Conservation (phyloP, 495 filamentous ascomycete species). For the Glonium stellatum region DNA sequence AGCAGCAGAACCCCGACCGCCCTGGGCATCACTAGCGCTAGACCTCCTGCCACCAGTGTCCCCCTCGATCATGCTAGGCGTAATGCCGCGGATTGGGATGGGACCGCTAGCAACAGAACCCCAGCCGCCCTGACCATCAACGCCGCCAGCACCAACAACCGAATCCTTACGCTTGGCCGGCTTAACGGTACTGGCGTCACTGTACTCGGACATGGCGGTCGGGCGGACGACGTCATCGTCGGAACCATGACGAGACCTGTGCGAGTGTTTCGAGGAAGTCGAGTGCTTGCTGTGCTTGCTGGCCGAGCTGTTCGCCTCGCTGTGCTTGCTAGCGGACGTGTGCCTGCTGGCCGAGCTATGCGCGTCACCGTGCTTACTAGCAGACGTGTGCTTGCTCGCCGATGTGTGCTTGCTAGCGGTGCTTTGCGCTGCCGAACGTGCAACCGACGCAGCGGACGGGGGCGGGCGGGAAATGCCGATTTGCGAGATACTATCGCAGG, state of each 20-base stretch:
- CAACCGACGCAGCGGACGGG: not conserved
- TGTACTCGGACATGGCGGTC: slow-evolving; percentile 21
- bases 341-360: slow-evolving; percentile 8
- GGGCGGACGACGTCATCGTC: slow-evolving; percentile 5
- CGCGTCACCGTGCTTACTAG: not conserved
- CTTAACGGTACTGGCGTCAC: slow-evolving; percentile 28
- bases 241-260: slow-evolving; percentile 1
- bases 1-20: too few relatives aligned
- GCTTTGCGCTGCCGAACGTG: not conserved
- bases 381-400: not conserved
- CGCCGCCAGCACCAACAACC: not conserved
- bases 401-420: not conserved
- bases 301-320: slow-evolving; percentile 1
- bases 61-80: slow-evolving; percentile 25
- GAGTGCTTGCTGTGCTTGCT: slow-evolving; percentile 12
- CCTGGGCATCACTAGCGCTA: too few relatives aligned
- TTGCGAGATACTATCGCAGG: slow-evolving; percentile 36
- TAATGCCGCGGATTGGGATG: not conserved
- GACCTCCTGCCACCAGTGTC: slow-evolving; percentile 9
- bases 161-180: slow-evolving; percentile 24
- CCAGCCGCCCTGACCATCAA: not conserved
- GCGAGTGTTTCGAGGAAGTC: slow-evolving; percentile 8
- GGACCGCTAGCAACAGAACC: slow-evolving; percentile 7
- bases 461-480: slow-evolving; percentile 22
- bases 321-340: slow-evolving; percentile 8